Evolutionary conservation across 345 rosid species (phyloP).

Genomic region (Laguncularia racemosa): DNA sequence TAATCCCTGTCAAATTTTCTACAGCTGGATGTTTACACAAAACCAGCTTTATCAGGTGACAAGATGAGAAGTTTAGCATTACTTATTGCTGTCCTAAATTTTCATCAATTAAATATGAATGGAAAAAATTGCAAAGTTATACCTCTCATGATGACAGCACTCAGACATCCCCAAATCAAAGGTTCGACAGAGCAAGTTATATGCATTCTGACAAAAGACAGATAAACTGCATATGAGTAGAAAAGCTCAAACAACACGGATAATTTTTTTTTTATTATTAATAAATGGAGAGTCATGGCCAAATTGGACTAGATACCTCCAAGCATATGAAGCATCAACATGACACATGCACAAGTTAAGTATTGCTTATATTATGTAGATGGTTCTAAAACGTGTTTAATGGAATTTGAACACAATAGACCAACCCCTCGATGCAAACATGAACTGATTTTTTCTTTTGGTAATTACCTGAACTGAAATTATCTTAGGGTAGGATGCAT

Average conservation of each 20-base stretch:
- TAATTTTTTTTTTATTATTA: too few relatives aligned
- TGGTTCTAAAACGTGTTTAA: too few relatives aligned
- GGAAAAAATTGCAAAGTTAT: not conserved
- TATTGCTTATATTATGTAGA: too few relatives aligned
- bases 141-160: conserved; percentile 62
- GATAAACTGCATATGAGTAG: conserved; percentile 10
- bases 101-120: not conserved
- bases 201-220: conserved; percentile 32
- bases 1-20: too few relatives aligned
- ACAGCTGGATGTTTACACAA: too few relatives aligned
- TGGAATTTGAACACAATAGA: not conserved
- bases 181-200: conserved; percentile 49
- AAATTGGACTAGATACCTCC: too few relatives aligned
- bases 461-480: conserved; percentile 40
- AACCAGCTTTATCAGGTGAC: too few relatives aligned
- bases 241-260: not conserved
- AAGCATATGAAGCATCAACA: not conserved
- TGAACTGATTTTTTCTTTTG: not conserved
- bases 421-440: not conserved
- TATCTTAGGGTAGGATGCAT: conserved; percentile 27
- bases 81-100: not conserved
- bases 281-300: too few relatives aligned
- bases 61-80: not conserved
- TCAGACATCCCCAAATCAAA: conserved; percentile 57
- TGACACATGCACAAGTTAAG: not conserved